These are phyloP conservation scores for Hymenoscyphus salicellus DNA, from an alignment of 2,329 filamentous ascomycete genomes.

Conservation along the genomic window DNA sequence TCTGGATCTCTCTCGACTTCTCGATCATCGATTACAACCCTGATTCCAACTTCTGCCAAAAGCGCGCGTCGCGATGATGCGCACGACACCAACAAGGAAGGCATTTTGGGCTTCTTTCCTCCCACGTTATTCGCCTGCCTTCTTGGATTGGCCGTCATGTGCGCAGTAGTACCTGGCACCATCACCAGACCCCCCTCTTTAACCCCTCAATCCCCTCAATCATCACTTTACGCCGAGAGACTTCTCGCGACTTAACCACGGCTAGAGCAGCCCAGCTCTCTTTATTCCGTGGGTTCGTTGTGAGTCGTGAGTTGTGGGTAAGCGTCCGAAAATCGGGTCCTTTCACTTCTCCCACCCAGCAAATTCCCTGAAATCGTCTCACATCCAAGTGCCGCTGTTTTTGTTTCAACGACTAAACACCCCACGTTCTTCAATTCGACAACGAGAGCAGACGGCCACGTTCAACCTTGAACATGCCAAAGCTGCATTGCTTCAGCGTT, in stretches of 20 bases:
- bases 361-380: background rate
- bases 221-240: background rate
- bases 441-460: background rate
- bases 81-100: background rate
- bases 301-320: background rate
- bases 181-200: background rate
- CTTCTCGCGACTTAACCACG: background rate
- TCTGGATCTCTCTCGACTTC: background rate
- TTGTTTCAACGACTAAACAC: background rate
- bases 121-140: constrained; percentile 2
- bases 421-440: background rate
- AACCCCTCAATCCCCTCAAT: background rate
- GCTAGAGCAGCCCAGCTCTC: too few species aligned
- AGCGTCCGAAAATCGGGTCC: background rate
- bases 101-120: background rate
- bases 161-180: background rate
- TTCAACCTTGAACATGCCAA: background rate
- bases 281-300: too few species aligned
- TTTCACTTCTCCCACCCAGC: background rate
- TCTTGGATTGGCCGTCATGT: background rate
- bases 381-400: background rate
- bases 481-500: too few species aligned
- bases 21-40: background rate
- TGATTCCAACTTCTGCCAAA: background rate
- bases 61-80: constrained; percentile 1